Base-by-base conservation (phyloP, 2,329 filamentous ascomycete genomes). In the Aspergillus pseudoviridinutans region DNA sequence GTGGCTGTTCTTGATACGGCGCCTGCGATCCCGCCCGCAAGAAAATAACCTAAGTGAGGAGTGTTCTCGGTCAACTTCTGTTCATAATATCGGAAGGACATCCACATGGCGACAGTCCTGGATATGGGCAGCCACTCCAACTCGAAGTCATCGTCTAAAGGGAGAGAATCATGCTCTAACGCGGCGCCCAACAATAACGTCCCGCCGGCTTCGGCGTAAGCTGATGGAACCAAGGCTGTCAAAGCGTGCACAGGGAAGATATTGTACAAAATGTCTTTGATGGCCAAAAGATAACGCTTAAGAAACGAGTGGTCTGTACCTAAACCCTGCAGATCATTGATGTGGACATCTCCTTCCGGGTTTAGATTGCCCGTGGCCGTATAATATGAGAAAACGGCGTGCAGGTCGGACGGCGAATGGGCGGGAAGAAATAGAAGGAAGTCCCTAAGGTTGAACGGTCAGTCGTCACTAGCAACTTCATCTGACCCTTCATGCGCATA, bases 1-100 rank as follows among this genome's bases (percentile, higher is more conserved):
- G 94, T 99, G 62, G 91, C 89, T 71, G 94, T 97, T 72, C 94
- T 88, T 72, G 93, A 97, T 68, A 97, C 88, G 74, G 92, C 93
- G 74, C 94, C 94, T 74, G 93, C 92, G 73, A 96, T 82, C 76
- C 92, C 94, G 81, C 94, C 94, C 74, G 94, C 94, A 79, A 96
- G 78, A 78, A 97, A 99, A 79, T 97, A 99, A 84, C 94, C 94
- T 96, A 76, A 65, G 73, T 77, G 70, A 66, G 75, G 75, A 72
- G 72, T 74, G 66, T 73, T 75, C 64, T 75, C 75, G 67, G 75
- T 77, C 73, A 77, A 77, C 74, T 74, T 75, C 64, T 70, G 71
- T 74, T 74, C 70, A 75, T 72, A 72, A 72, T 71, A 76, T 68
- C 73, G 72, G 59, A 71, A 66, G 61, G 69, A 75, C 71, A 78